phyloP scores from a whole-genome alignment of 148 eudicot genomes.

The Dianthus caryophyllus region DNA sequence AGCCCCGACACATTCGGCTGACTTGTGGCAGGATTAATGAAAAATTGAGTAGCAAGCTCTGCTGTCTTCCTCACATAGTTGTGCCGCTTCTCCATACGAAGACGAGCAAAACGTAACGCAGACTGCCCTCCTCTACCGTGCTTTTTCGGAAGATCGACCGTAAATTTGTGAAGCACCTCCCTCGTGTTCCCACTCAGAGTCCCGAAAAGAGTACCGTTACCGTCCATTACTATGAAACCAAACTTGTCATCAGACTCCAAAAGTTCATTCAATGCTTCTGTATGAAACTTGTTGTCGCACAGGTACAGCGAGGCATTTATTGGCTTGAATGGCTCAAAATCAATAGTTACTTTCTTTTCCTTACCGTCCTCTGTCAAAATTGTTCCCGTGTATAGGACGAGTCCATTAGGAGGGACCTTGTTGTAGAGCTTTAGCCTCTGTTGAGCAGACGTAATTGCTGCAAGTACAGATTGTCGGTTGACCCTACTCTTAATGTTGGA shows the following conservation, averaged over 20 bases:
- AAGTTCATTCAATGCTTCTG: constrained; percentile 33
- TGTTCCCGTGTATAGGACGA: constrained; percentile 36
- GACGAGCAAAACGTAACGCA: constrained; percentile 38
- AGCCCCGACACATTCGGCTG: constrained; percentile 38
- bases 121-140: constrained; percentile 41
- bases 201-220: constrained; percentile 33
- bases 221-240: constrained; percentile 35
- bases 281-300: constrained; percentile 35
- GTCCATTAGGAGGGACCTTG: constrained; percentile 36
- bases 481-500: constrained; percentile 38
- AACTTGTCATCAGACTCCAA: constrained; percentile 35
- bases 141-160: constrained; percentile 36
- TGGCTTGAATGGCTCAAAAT: constrained; percentile 36
- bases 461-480: constrained; percentile 36
- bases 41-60: constrained; percentile 34
- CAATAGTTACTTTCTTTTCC: constrained; percentile 37
- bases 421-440: constrained; percentile 32
- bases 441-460: constrained; percentile 38
- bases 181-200: constrained; percentile 32
- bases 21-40: constrained; percentile 32
- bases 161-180: constrained; percentile 35
- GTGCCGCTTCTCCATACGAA: constrained; percentile 35
- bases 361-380: constrained; percentile 35
- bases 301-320: constrained; percentile 32
- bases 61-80: constrained; percentile 38